Percentiles rank a stretch among this genome's conserved stretches.
These are phyloP conservation scores for Gastrolobium villosum DNA, from an alignment of 306 rosid species.

Conservation along the genomic window DNA sequence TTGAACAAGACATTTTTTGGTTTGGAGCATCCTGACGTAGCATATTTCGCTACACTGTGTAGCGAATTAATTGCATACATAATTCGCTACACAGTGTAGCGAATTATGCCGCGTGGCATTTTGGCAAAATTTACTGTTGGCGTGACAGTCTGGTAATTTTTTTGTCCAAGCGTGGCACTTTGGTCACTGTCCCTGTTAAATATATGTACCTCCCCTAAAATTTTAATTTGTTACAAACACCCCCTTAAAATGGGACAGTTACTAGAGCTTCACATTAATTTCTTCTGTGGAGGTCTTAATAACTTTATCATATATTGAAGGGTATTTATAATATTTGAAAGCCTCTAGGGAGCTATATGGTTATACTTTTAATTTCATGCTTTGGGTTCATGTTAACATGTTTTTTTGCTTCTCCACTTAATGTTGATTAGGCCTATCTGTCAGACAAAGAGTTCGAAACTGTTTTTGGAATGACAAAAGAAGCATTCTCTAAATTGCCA, in stretches of 20 bases:
- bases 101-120: too few relatives aligned
- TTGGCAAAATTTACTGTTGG: too few relatives aligned
- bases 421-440: constrained; percentile 77
- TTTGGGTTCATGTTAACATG: constrained; percentile 34
- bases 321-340: constrained; percentile 13
- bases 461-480: constrained; percentile 79
- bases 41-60: too few relatives aligned
- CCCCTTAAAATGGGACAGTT: neutral
- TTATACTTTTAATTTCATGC: neutral
- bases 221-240: neutral
- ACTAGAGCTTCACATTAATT: neutral
- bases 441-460: constrained; percentile 81
- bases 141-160: too few relatives aligned
- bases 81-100: too few relatives aligned
- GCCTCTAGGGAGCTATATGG: constrained; percentile 5
- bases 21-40: too few relatives aligned
- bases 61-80: too few relatives aligned
- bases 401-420: constrained; percentile 40
- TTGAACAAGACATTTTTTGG: too few relatives aligned
- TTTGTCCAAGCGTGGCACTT: too few relatives aligned
- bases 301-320: neutral
- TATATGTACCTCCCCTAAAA: constrained; percentile 1
- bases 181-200: too few relatives aligned
- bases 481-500: constrained; percentile 84
- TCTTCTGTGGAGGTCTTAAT: neutral